Evolutionary conservation across 257 asterid species (phyloP), one percentile per base, ranked within the genome.

Genomic region (Echites panduratus): DNA sequence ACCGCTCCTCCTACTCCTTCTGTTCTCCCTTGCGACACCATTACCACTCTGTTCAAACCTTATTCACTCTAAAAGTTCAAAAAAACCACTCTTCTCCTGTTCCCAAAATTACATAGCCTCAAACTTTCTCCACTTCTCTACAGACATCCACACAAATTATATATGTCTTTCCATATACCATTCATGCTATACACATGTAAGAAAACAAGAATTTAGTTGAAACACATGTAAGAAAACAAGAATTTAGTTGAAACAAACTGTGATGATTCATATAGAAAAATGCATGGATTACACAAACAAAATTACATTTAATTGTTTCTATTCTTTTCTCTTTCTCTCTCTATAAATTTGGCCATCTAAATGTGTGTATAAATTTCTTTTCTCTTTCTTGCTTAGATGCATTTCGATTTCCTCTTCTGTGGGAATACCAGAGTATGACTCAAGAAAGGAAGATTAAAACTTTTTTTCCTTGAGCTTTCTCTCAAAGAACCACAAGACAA

Each of bases 1-100:
- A 80, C 86, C 43, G 80, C 81, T 75, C 83, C 86, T 53, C 83
- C 83, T 66, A 79, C 84, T 45, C 81, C 81, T 44, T 82, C 81
- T 17, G 71, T 81, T 61, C 82, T 76, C 53, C 80, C 86, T 38
- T 83, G 84, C 32, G 82, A 66, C 71, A 84, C 76, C 87, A 83
- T 83, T 61, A 38, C 70, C 66, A 62, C 52, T 61, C 72, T 13
- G 43, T 49, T 14, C 45, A 65, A 65, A 22, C 61, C 67, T 63
- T 24, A 22, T n/a, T n/a, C 7, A 68, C 73, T 14, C 75, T 48
- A 16, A 66, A n/a, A n/a, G 72, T 72, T 41, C 70, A 17, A 27
- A 27, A 57, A 59, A 52, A 47, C n/a, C 32, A 65, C 70, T 11
- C 7, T 14, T 7, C 56, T 29, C 64, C 76, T 50, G 24, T 17